Base-by-base conservation (phyloP, 306 rosid genomes). In the Boehmeria nivea region DNA sequence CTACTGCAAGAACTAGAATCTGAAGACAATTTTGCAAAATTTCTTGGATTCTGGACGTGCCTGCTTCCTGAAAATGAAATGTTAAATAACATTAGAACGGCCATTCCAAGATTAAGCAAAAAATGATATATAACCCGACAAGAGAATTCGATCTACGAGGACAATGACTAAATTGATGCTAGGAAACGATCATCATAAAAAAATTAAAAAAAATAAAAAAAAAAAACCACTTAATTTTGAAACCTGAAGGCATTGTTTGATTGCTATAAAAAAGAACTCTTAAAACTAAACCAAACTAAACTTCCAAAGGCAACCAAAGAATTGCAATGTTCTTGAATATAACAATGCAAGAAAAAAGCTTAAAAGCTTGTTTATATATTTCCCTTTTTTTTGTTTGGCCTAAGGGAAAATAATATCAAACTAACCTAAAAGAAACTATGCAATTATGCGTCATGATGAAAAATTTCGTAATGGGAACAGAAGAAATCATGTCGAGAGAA, bases 1-100 rank as follows among this genome's bases (percentile, higher is more conserved):
- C 82, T 80, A 67, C 86, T 49, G 67, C 67, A 64, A 48, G 88
- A 82, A 63, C 68, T 63, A 65, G 70, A 82, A 74, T 74, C 83
- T 2, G 90, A 79, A 60, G 77, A 75, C 50, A 67, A 66, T 55
- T 68, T 75, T 3, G 61, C 67, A 48, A 43, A 48, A 39, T 68
- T 64, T 59, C 66, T 67, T 50, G 56, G 86, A 47, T 63, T 72
- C 62, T 53, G 72, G 54, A 67, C 70, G 61, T 55, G 72, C 65
- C 78, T 73, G 73, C 59, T 72, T 61, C 80, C 94, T 84, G 91
- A 46, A 60, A 75, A 70, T 19, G 60, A 80, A 67, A 51, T 47
- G 44, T 44, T 17, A 61, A 43, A 66, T 66, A 51, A 53, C 39
- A 57, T 76, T 50, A 76, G 72, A 54, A 68, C 27, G 56, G 31